Base-by-base conservation (phyloP, 139 green algal genomes). In the Coccomyxa sp. region DNA sequence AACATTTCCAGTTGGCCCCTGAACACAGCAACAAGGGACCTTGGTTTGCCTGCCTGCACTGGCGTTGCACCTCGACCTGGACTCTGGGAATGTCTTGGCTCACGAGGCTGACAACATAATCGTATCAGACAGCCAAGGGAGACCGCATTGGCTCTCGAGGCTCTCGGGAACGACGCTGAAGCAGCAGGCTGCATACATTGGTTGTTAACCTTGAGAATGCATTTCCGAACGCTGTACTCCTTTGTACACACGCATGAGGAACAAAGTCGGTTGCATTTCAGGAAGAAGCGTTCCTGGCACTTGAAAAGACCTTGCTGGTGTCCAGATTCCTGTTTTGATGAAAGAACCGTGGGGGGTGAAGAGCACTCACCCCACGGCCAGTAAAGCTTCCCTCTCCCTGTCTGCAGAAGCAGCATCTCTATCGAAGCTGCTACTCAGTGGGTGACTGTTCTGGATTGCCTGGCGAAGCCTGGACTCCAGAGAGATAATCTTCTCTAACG, bases 1-100 rank as follows among this genome's bases (percentile, higher is more conserved):
- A 93, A 58, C 28, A 87, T 82, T 79, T 93, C 89, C 76, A 93
- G 84, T 60, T 91, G 86, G 67, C 90, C 85, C 17, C 89, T 93
- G 89, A 86, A 88, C 0, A 28, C 17, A 21, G 12, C 71, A 77
- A 77, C 17, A 32, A 18, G 71, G 1, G 45, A 25, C 45, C 28
- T 38, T 32, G 27, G 21, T n/a, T n/a, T n/a, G n/a, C 51, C 30
- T 60, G 58, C 57, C 63, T 76, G 67, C 23, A 15, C 25, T 11
- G 11, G 66, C 1, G 59, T 13, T 67, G n/a, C 28, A 58, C 27
- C 79, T 76, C 16, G 21, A 57, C 30, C 18, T 60, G 27, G 30
- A 10, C 66, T 58, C 15, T 27, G 0, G 74, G 28, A 38, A 23
- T 51, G 74, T 23, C 74, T 10, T 45, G 23, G n/a, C 3, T 9